These are phyloP conservation scores for Leptosphaerulina australis DNA, from an alignment of 2,329 filamentous ascomycete genomes.

Conservation along the genomic window DNA sequence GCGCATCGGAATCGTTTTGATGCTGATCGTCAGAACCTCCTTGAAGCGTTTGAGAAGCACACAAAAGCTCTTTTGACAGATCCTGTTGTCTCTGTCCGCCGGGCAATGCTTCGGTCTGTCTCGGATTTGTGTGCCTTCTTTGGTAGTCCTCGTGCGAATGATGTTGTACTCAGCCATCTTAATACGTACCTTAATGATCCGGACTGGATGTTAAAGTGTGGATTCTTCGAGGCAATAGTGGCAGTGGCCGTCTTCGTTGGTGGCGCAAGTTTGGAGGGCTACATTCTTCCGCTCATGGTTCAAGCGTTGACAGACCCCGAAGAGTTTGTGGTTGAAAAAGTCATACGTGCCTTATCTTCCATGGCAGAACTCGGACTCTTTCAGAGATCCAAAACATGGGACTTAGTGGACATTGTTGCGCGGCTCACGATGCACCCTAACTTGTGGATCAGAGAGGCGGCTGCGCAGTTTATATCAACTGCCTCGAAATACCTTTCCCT, in stretches of 20 bases:
- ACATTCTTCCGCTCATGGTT: constrained; percentile 93
- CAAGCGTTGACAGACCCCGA: constrained; percentile 92
- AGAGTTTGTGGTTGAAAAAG: constrained; percentile 91
- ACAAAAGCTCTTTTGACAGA: constrained; percentile 92
- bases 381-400: constrained; percentile 83
- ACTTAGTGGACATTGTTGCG: constrained; percentile 80
- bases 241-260: constrained; percentile 91
- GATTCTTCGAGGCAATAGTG: constrained; percentile 94
- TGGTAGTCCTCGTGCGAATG: constrained; percentile 86
- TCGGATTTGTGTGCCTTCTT: constrained; percentile 95
- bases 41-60: constrained; percentile 83
- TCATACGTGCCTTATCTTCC: constrained; percentile 83
- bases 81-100: constrained; percentile 79
- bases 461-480: constrained; percentile 80
- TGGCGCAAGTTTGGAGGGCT: constrained; percentile 87
- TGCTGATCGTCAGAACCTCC: constrained; percentile 79
- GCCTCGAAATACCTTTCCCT: constrained; percentile 75
- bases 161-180: constrained; percentile 93
- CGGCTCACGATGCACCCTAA: constrained; percentile 94
- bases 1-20: constrained; percentile 87
- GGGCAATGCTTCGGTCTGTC: constrained; percentile 90
- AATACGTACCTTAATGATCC: constrained; percentile 97
- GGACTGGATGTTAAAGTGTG: constrained; percentile 95
- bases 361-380: constrained; percentile 88
- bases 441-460: constrained; percentile 90